These are phyloP conservation scores for Linaria vulgaris DNA, from an alignment of 257 asterid species.

Conservation along the genomic window DNA sequence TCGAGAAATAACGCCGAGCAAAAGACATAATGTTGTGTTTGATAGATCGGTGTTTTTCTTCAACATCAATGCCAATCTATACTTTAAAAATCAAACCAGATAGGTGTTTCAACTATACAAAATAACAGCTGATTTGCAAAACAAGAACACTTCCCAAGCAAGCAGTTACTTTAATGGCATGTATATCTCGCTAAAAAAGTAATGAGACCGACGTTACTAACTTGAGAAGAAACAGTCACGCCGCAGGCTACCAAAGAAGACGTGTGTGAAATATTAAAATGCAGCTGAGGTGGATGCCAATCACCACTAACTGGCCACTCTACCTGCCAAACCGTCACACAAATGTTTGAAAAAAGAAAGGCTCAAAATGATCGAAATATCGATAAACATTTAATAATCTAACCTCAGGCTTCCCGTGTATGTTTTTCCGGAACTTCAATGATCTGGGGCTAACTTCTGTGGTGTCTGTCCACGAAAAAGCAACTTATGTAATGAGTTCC, in stretches of 20 bases:
- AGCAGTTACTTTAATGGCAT: constrained; percentile 3
- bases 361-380: neutral
- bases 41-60: constrained; percentile 63
- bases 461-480: constrained; percentile 73
- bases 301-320: constrained; percentile 53
- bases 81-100: constrained; percentile 22
- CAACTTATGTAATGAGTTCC: constrained; percentile 27
- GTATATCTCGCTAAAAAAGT: constrained; percentile 11
- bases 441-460: constrained; percentile 61
- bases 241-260: constrained; percentile 92
- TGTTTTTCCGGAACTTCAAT: constrained; percentile 64
- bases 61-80: constrained; percentile 91
- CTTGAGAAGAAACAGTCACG: constrained; percentile 63
- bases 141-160: neutral
- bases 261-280: constrained; percentile 85
- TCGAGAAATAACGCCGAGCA: constrained; percentile 73
- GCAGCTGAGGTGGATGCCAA: constrained; percentile 56
- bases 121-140: constrained; percentile 3
- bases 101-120: neutral
- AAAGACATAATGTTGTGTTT: constrained; percentile 61
- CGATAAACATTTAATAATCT: constrained; percentile 6
- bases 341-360: constrained; percentile 6
- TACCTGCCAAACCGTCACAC: constrained; percentile 47
- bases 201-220: constrained; percentile 43
- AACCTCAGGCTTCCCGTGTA: constrained; percentile 92